Percentiles rank a stretch among this genome's conserved stretches.
Evolutionary conservation across 164 flowering plant genomes (phyloP).

Genomic region (Annona squamosa): DNA sequence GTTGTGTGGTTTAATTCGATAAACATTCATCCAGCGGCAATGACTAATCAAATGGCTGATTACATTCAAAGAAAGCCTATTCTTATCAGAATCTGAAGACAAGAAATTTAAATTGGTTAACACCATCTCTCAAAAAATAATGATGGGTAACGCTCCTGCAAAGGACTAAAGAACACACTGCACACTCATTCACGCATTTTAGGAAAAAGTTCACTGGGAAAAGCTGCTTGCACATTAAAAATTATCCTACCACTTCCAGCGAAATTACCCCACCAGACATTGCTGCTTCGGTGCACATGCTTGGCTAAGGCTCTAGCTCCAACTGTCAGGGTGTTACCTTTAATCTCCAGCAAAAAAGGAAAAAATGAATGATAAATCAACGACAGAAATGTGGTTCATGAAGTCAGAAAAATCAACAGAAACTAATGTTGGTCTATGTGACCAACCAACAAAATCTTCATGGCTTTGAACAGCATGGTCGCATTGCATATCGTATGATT

Average conservation of each 20-base stretch:
- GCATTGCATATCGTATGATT: too few relatives aligned
- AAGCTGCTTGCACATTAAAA: background rate
- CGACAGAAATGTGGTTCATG: background rate
- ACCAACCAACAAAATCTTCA: too few relatives aligned
- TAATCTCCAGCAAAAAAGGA: conserved; percentile 36
- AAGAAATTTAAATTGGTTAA: background rate
- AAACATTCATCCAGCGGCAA: conserved; percentile 71
- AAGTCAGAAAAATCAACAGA: background rate
- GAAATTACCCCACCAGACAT: conserved; percentile 55
- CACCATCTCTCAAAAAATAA: background rate
- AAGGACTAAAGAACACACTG: background rate
- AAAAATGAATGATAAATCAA: conserved; percentile 4
- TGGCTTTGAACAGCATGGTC: too few relatives aligned
- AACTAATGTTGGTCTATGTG: background rate
- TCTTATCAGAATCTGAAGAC: conserved; percentile 53
- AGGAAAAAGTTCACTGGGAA: background rate
- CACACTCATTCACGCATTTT: background rate
- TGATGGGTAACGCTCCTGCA: background rate
- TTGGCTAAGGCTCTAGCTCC: conserved; percentile 87
- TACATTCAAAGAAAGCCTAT: conserved; percentile 42
- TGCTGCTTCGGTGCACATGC: conserved; percentile 52
- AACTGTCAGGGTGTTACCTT: conserved; percentile 46
- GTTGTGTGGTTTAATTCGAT: conserved; percentile 59
- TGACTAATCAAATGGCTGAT: conserved; percentile 33
- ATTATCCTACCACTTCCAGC: conserved; percentile 52